Evolutionary conservation across 2,329 filamentous ascomycete genomes (phyloP).

Genomic region (Iodosphaeria phyllophila): DNA sequence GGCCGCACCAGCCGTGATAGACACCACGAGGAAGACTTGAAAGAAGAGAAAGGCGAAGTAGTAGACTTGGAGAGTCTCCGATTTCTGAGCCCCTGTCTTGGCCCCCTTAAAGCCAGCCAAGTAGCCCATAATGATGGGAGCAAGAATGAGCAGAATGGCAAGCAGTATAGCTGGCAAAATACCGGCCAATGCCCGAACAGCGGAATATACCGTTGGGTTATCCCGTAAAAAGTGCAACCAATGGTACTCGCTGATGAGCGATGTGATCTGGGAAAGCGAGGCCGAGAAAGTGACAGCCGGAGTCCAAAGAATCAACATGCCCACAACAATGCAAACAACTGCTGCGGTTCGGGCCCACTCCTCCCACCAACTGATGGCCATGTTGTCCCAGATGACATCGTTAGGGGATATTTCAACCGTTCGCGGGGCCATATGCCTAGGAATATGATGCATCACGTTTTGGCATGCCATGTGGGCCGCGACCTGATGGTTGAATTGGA

Average conservation of each 20-base stretch:
- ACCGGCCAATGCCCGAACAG: conserved; percentile 55
- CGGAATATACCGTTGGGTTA: conserved; percentile 38
- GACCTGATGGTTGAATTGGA: conserved; percentile 96
- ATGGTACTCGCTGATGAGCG: conserved; percentile 41
- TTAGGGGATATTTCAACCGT: conserved; percentile 85
- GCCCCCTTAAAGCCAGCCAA: conserved; percentile 58
- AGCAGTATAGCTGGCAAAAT: conserved; percentile 66
- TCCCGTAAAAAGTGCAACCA: conserved; percentile 56
- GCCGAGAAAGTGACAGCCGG: conserved; percentile 82
- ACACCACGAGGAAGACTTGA: conserved; percentile 85
- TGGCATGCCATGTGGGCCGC: conserved; percentile 98
- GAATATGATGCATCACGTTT: conserved; percentile 73
- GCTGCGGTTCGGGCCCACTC: conserved; percentile 54
- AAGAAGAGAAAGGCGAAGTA: conserved; percentile 93
- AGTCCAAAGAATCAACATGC: conserved; percentile 76
- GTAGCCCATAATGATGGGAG: conserved; percentile 62
- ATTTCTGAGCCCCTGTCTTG: conserved; percentile 62
- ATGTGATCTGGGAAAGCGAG: conserved; percentile 57
- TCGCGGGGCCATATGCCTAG: conserved; percentile 82
- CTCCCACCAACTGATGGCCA: conserved; percentile 91
- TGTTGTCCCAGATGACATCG: conserved; percentile 93
- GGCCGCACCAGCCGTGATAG: conserved; percentile 55
- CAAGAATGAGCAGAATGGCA: conserved; percentile 56
- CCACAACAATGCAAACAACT: conserved; percentile 46
- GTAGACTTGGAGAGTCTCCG: conserved; percentile 74